A percentile compares a stretch with the other conserved stretches of the same genome.
Evolutionary conservation across 495 filamentous ascomycete genomes (phyloP).

Genomic region (Amphirosellinia nigrospora): DNA sequence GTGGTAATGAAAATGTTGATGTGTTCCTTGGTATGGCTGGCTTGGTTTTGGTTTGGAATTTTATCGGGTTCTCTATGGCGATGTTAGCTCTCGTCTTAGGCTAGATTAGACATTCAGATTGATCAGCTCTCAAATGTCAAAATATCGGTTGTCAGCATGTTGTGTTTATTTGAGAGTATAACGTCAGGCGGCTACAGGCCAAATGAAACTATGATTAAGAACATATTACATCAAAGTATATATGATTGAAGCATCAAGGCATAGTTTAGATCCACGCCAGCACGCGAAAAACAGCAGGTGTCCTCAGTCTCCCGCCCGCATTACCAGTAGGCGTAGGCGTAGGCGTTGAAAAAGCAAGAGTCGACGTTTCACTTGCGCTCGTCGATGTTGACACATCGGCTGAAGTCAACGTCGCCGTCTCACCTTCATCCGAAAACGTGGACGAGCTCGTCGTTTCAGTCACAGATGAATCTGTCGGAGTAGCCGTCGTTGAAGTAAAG

Average conservation of each 20-base stretch:
- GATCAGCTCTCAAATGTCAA: neutral
- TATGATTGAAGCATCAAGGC: neutral
- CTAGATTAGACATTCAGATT: constrained; percentile 17
- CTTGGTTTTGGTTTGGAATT: neutral
- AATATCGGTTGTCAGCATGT: neutral
- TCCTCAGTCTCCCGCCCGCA: neutral
- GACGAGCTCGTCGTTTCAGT: neutral
- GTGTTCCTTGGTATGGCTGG: neutral
- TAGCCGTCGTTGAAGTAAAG: neutral
- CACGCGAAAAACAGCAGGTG: neutral
- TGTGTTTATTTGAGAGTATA: neutral
- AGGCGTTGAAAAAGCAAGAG: neutral
- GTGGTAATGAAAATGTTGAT: constrained; percentile 18
- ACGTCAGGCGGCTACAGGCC: neutral
- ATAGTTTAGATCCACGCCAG: neutral
- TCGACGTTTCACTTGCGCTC: neutral
- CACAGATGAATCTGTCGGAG: neutral
- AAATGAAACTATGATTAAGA: neutral
- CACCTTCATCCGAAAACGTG: neutral
- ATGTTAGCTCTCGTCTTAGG: neutral
- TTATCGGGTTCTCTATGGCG: neutral
- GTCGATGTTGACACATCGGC: neutral
- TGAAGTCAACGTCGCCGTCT: neutral
- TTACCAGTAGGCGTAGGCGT: constrained; percentile 10
- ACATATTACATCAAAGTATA: neutral